Evolutionary conservation across 1,284 basidiomycete species (phyloP), one percentile per base, ranked within the genome.

Genomic region (Puccinia triticina): DNA sequence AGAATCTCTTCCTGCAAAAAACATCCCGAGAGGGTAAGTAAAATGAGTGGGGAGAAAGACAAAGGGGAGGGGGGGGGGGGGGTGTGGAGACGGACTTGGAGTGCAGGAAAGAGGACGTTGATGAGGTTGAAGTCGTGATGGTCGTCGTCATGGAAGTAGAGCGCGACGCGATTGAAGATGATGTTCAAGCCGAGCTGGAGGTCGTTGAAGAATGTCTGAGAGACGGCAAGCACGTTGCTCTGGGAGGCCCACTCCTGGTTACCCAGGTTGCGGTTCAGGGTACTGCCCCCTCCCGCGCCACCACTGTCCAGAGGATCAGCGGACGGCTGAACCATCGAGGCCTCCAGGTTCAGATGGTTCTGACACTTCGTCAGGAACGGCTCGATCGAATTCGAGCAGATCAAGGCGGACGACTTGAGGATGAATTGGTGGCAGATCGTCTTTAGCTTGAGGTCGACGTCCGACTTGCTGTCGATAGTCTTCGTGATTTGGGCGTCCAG

Each of bases 381-480:
- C 40, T 81, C 69, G 21, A 81, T 46, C 40, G 48, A 48, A 21
- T 73, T 61, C 5, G 72, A 32, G 21, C 50, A 43, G 26, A 81
- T 57, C 78, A 32, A 12, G 40, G 26, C 12, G 10, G 48, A 46
- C 4, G 66, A 40, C 14, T 34, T 23, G 14, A 57, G 14, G 43
- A 81, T 81, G 18, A 81, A 81, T n/a, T 73, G 43, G 12, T 57
- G 50, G 43, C 66, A 72, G 37, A 53, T 72, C 37, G 26, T 43
- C 72, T 81, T 81, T 7, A 81, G 46, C 21, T 57, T 57, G 23
- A 59, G 29, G 37, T 81, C 78, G 37, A 81, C 18, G 34, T 81
- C 78, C 29, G 78, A 81, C 50, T 81, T 81, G 53, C 55, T 73
- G 40, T 81, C 69, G 37, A 81, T 81, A 11, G 53, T 73, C 11